These are phyloP conservation scores for Podila verticillata DNA, from an alignment of 192 early-diverging fungal genomes.

Conservation along the genomic window DNA sequence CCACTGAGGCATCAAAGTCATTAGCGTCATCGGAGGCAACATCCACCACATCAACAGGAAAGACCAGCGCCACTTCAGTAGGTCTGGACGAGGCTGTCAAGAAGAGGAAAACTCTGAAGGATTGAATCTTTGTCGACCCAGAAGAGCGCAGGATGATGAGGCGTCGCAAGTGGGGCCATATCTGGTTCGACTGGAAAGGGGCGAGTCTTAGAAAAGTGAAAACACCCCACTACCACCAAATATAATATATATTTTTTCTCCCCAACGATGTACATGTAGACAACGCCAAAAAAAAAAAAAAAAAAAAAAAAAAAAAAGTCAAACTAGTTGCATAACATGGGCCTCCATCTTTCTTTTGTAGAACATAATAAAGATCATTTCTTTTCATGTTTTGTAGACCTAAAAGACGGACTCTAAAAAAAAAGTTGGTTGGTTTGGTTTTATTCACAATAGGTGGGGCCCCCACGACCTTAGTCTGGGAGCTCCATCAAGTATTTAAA, in stretches of 20 bases:
- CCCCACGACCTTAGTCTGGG: too few species aligned
- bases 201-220: too few species aligned
- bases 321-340: not conserved
- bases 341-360: not conserved
- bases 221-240: not conserved
- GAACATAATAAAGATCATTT: not conserved
- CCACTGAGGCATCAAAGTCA: not conserved
- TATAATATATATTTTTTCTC: constrained; percentile 3
- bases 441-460: too few species aligned
- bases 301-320: not conserved
- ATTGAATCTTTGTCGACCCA: not conserved
- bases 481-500: too few species aligned
- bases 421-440: too few species aligned
- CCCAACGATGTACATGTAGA: not conserved
- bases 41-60: constrained; percentile 2
- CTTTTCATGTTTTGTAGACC: too few species aligned
- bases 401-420: too few species aligned
- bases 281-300: not conserved
- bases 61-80: constrained; percentile 30
- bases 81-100: constrained; percentile 29
- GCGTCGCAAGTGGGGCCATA: not conserved
- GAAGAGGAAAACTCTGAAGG: constrained; percentile 47
- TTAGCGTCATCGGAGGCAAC: not conserved
- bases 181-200: too few species aligned
- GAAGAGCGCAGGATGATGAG: not conserved